A percentile compares a stretch with the other conserved stretches of the same genome.
These are phyloP conservation scores for Begonia peltatifolia DNA, from an alignment of 306 rosid species.

Conservation along the genomic window DNA sequence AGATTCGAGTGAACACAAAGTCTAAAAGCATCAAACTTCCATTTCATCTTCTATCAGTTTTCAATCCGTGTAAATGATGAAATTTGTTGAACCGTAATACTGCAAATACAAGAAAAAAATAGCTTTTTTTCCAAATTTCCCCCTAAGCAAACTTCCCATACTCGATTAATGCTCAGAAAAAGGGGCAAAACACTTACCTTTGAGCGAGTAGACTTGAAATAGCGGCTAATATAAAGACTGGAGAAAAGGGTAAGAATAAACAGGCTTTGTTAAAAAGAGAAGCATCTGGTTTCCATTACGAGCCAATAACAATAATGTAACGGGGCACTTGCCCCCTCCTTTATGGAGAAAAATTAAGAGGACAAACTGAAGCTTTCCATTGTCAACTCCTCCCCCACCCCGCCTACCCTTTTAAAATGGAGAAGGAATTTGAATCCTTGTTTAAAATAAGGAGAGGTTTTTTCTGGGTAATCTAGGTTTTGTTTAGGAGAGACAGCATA, in stretches of 20 bases:
- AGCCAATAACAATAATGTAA: neutral
- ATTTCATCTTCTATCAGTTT: neutral
- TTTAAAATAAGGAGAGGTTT: neutral
- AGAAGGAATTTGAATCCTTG: neutral
- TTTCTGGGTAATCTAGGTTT: too few species aligned
- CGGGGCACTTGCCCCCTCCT: neutral
- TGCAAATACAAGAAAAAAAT: too few species aligned
- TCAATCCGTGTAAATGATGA: neutral
- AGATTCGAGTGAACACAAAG: neutral
- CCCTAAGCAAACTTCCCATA: too few species aligned
- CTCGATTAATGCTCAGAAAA: too few species aligned
- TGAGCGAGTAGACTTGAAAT: neutral
- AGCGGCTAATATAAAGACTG: neutral
- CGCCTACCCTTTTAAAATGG: neutral
- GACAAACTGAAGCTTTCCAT: neutral
- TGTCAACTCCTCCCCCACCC: conserved; percentile 2
- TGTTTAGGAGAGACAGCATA: neutral
- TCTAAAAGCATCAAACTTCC: neutral
- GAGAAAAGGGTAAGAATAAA: neutral
- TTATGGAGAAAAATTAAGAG: neutral
- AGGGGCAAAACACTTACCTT: neutral
- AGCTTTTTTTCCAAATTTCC: too few species aligned
- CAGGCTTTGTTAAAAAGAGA: neutral
- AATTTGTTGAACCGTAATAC: too few species aligned
- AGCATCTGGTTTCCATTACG: neutral